Conservation (phyloP, 208 protist species). For the Angomonas deanei region DNA sequence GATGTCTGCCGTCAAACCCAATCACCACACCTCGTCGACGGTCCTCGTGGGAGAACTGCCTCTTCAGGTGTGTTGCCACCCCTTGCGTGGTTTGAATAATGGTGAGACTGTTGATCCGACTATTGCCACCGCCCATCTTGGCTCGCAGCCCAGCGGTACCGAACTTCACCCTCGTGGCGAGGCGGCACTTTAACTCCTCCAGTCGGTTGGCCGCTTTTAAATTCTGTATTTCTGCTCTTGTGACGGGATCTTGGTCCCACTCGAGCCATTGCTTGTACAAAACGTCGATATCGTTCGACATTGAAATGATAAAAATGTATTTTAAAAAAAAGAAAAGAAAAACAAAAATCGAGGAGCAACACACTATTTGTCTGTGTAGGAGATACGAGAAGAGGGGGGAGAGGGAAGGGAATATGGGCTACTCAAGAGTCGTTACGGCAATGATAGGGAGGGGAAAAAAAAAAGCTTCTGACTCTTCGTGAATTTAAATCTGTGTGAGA, state of each 20-base stretch:
- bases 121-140: constrained; percentile 91
- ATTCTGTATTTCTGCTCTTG: constrained; percentile 34
- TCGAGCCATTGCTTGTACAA: constrained; percentile 57
- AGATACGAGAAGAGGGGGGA: neutral
- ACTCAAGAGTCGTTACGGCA: neutral
- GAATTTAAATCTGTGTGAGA: too few relatives aligned
- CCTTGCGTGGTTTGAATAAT: constrained; percentile 95
- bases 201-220: constrained; percentile 26
- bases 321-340: constrained; percentile 1
- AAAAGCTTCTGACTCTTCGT: neutral
- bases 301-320: neutral
- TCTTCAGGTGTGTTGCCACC: constrained; percentile 48
- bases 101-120: constrained; percentile 95
- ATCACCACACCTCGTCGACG: constrained; percentile 79
- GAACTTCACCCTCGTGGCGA: constrained; percentile 91
- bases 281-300: constrained; percentile 19
- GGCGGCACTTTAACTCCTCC: constrained; percentile 39
- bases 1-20: constrained; percentile 95
- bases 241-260: constrained; percentile 61
- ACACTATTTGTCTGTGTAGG: too few relatives aligned
- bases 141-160: constrained; percentile 94
- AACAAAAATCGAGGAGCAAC: neutral
- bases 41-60: constrained; percentile 23
- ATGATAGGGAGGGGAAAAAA: neutral
- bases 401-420: neutral